Percentiles rank a stretch among this genome's conserved stretches.
Evolutionary conservation across 768 basidiomycete genomes (phyloP).

Genomic region (Candolleomyces aberdarensis): DNA sequence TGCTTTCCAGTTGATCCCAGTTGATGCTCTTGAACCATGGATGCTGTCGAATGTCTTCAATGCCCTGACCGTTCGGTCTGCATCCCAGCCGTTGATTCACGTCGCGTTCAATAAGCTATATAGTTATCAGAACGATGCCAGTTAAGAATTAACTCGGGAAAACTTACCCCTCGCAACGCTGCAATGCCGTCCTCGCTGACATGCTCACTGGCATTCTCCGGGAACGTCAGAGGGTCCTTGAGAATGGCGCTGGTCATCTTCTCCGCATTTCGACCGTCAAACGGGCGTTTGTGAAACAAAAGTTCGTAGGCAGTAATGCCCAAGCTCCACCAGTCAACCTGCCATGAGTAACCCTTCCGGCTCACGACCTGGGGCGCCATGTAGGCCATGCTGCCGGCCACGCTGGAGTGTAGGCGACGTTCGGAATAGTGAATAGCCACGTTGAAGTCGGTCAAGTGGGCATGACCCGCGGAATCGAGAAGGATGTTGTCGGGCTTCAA

Average conservation of each 20-base stretch:
- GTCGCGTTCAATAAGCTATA: slow-evolving; percentile 83
- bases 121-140: slow-evolving; percentile 15
- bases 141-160: not conserved
- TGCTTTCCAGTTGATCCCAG: slow-evolving; percentile 76
- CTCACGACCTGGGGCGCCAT: slow-evolving; percentile 98
- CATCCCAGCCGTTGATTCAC: slow-evolving; percentile 79
- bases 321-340: slow-evolving; percentile 95
- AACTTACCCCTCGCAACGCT: slow-evolving; percentile 64
- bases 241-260: slow-evolving; percentile 86
- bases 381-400: slow-evolving; percentile 98
- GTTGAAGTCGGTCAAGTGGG: slow-evolving; percentile 97
- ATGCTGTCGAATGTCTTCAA: slow-evolving; percentile 76
- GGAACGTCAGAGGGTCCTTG: slow-evolving; percentile 75
- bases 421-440: slow-evolving; percentile 98
- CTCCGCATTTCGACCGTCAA: slow-evolving; percentile 86
- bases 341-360: slow-evolving; percentile 90
- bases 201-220: slow-evolving; percentile 58
- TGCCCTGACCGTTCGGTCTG: slow-evolving; percentile 59
- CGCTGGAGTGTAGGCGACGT: slow-evolving; percentile 81
- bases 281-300: slow-evolving; percentile 79
- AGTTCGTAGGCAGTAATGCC: slow-evolving; percentile 90
- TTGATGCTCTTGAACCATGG: slow-evolving; percentile 83
- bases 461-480: slow-evolving; percentile 90
- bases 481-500: slow-evolving; percentile 97
- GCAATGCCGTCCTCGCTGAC: slow-evolving; percentile 66